Base-by-base conservation (phyloP, 495 filamentous ascomycete species). In the Chaetomium fimeti region DNA sequence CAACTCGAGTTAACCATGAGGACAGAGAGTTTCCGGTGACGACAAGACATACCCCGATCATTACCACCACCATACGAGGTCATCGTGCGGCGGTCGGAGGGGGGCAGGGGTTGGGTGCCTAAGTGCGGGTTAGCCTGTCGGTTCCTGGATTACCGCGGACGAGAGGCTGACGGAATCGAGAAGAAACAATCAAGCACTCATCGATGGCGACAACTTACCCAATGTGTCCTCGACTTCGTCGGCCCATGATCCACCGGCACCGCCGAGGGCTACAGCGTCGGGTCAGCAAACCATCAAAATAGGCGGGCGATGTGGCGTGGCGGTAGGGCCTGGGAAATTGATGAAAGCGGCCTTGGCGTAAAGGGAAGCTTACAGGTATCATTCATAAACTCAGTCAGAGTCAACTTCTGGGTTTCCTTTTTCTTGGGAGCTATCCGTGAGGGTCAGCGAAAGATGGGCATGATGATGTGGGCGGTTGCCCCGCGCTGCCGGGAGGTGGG, bases 151-250 rank as follows among this genome's bases (percentile, higher is more conserved):
- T 45, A 27, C 22, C 56, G 65, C 57, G 27, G 24, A 60, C 60
- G 27, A 29, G 51, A 63, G 16, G 47, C 65, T 40, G 28, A 24
- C 43, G 15, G 18, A 18, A 47, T 57, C 29, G 60, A 48, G 43
- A 53, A 15, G 57, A 20, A 52, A 36, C 29, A 16, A 62, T 20
- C 15, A 61, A 4, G 5, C 5, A 11, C 8, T 38, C 16, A 48
- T n/a, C 25, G 25, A 51, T 12, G 28, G 13, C 28, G 32, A 36
- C 32, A 11, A 32, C 85, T 75, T 87, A 93, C 91, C 79, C 76
- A 83, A 80, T 65, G 89, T 78, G 68, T 94, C 90, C 74, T 98
- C 94, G 83, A 98, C 95, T 73, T 98, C 94, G 81, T 98, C 94
- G 67, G 94, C 94, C 94, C 94, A 98, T 64, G 94, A 97, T 72